A percentile compares a stretch with the other conserved stretches of the same genome.
These are phyloP conservation scores for Chlorophyllum brunneum DNA, from an alignment of 768 basidiomycete species.

Conservation along the genomic window DNA sequence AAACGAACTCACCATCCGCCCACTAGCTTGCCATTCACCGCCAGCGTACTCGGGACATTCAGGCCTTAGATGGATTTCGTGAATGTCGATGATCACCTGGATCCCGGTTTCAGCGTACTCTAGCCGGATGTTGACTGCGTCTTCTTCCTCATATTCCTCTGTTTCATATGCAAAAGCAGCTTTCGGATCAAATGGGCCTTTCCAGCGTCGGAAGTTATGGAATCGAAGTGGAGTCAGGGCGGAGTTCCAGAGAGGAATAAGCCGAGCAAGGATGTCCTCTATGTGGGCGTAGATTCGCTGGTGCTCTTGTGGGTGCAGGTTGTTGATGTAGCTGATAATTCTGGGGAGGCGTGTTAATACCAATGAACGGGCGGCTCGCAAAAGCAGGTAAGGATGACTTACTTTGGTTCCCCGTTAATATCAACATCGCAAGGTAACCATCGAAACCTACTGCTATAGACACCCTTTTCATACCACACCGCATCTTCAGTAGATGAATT, in stretches of 20 bases:
- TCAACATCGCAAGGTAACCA: slow-evolving; percentile 17
- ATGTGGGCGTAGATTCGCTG: slow-evolving; percentile 21
- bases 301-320: slow-evolving; percentile 28
- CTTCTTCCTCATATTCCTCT: background rate
- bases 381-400: background rate
- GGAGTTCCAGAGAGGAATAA: slow-evolving; percentile 28
- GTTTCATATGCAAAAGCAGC: slow-evolving; percentile 14
- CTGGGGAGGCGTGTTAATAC: background rate
- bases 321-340: slow-evolving; percentile 37
- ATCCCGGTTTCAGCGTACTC: slow-evolving; percentile 2
- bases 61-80: slow-evolving; percentile 18
- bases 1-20: background rate
- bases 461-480: background rate
- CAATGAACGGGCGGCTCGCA: too few species aligned
- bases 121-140: background rate
- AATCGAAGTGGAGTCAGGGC: slow-evolving; percentile 18
- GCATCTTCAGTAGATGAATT: background rate
- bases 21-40: slow-evolving; percentile 22
- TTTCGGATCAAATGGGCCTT: slow-evolving; percentile 9
- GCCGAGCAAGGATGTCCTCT: slow-evolving; percentile 22
- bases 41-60: slow-evolving; percentile 18
- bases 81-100: slow-evolving; percentile 20
- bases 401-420: slow-evolving; percentile 17
- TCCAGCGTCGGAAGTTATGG: background rate
- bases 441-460: slow-evolving; percentile 13